Evolutionary conservation across 106 monocot genomes (phyloP).

Genomic region (Chionographis japonica): DNA sequence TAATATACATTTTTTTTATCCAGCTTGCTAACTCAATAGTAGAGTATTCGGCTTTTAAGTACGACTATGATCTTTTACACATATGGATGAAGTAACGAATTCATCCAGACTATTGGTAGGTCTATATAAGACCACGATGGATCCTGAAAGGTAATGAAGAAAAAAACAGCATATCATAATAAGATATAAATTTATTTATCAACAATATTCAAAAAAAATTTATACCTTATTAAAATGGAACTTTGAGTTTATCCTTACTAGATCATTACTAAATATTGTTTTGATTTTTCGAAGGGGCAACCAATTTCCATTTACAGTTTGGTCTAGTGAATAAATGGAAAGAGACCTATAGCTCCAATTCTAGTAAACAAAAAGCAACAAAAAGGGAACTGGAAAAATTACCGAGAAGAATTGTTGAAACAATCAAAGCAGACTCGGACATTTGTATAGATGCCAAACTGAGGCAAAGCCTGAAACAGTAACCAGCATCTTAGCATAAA

Average conservation of each 20-base stretch:
- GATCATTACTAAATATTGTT: no score
- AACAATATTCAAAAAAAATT: no score
- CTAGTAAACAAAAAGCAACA: not conserved
- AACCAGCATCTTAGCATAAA: constrained; percentile 11
- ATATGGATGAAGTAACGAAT: constrained; percentile 11
- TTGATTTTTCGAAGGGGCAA: no score
- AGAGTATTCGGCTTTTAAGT: constrained; percentile 9
- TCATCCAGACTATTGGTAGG: constrained; percentile 6
- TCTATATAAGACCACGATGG: constrained; percentile 4
- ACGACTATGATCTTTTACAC: constrained; percentile 8
- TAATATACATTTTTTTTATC: no score
- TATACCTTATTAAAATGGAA: no score
- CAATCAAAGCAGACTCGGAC: constrained; percentile 92
- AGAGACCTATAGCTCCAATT: not conserved
- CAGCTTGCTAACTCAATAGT: not conserved
- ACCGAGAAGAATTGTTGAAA: constrained; percentile 80
- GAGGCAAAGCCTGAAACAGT: constrained; percentile 71
- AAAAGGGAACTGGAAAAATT: constrained; percentile 4
- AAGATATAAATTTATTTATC: no score
- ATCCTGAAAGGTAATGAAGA: constrained; percentile 4
- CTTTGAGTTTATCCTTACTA: no score
- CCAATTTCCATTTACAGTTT: no score
- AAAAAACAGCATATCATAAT: not conserved
- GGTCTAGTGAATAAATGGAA: not conserved
- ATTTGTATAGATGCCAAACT: constrained; percentile 74